These are phyloP conservation scores for Spathaspora girioi DNA, from an alignment of 805 yeast species.

Conservation along the genomic window DNA sequence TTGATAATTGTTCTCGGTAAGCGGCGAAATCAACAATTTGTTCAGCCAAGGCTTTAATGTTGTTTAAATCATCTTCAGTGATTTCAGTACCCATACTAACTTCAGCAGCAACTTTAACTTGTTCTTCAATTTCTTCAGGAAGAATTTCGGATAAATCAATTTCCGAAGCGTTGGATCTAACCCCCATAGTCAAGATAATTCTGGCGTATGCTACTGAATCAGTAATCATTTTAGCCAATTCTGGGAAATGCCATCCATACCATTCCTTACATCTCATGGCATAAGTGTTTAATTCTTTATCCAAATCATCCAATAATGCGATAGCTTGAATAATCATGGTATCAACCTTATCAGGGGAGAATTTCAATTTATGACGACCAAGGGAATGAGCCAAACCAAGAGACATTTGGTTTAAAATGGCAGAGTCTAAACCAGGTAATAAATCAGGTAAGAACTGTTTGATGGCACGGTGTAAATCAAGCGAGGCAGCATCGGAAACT, in stretches of 20 bases:
- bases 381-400: constrained; percentile 97
- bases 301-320: constrained; percentile 92
- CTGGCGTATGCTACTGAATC: constrained; percentile 97
- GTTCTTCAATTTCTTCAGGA: constrained; percentile 46
- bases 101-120: constrained; percentile 93
- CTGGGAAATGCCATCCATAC: constrained; percentile 99
- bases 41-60: constrained; percentile 87
- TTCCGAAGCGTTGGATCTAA: constrained; percentile 85
- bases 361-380: constrained; percentile 97
- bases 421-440: constrained; percentile 86
- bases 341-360: constrained; percentile 97
- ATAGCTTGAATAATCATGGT: constrained; percentile 99
- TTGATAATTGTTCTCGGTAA: constrained; percentile 93
- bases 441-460: constrained; percentile 92
- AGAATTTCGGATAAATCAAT: constrained; percentile 65
- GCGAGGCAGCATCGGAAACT: constrained; percentile 90
- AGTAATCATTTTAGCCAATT: constrained; percentile 92
- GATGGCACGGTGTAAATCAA: constrained; percentile 93
- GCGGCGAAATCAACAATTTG: constrained; percentile 95
- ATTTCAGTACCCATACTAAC: constrained; percentile 99
- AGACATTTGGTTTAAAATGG: constrained; percentile 88
- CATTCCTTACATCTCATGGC: constrained; percentile 99
- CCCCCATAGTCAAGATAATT: constrained; percentile 89
- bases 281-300: constrained; percentile 95
- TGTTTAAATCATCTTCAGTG: constrained; percentile 82